Evolutionary conservation across 176 grass and related monocot genomes (phyloP).

Genomic region (Oryza officinalis): DNA sequence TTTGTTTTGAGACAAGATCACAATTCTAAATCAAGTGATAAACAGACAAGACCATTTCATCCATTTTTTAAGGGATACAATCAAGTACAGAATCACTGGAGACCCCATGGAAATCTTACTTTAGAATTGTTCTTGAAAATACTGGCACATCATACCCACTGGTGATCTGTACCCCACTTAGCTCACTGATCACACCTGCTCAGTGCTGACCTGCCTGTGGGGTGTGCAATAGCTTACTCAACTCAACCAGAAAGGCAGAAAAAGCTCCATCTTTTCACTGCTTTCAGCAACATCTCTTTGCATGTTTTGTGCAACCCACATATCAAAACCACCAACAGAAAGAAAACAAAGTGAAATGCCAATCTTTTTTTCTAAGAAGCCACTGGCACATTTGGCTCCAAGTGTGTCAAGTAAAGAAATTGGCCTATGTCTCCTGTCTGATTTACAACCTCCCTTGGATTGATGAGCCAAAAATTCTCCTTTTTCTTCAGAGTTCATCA

Average conservation of each 20-base stretch:
- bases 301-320: conserved; percentile 35
- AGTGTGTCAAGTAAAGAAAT: conserved; percentile 52
- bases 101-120: conserved; percentile 28
- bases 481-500: conserved; percentile 23
- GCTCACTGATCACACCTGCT: neutral
- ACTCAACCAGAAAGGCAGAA: neutral
- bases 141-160: neutral
- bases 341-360: neutral
- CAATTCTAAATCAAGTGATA: neutral
- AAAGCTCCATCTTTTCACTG: conserved; percentile 18
- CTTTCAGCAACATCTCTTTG: neutral
- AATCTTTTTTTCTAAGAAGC: conserved; percentile 12
- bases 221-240: neutral
- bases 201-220: neutral
- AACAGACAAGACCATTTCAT: neutral
- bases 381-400: conserved; percentile 25
- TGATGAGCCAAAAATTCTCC: conserved; percentile 53
- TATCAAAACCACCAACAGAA: conserved; percentile 9
- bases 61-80: neutral
- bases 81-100: neutral
- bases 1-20: neutral
- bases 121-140: conserved; percentile 21
- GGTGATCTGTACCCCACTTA: conserved; percentile 38
- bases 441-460: conserved; percentile 56
- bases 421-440: conserved; percentile 43